These are phyloP conservation scores for Termitomyces sp. DNA, from an alignment of 768 basidiomycete species.

Conservation along the genomic window DNA sequence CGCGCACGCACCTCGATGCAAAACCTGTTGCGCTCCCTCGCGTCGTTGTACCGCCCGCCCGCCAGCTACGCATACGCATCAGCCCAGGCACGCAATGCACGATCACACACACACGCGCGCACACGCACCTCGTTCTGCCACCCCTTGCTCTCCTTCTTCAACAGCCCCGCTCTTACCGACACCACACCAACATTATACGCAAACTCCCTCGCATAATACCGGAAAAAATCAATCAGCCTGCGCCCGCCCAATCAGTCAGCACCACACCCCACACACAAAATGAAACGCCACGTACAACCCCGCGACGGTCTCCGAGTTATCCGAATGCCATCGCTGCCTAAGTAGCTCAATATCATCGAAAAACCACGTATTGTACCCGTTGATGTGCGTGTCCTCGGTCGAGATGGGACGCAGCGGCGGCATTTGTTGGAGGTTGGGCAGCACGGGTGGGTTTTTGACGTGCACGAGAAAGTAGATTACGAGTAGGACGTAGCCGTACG, in stretches of 20 bases:
- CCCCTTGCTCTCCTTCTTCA: constrained; percentile 90
- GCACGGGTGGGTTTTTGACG: constrained; percentile 94
- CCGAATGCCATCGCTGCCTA: constrained; percentile 89
- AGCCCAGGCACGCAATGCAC: constrained; percentile 7
- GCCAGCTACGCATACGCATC: constrained; percentile 33
- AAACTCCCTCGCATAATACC: constrained; percentile 93
- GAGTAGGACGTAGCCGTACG: constrained; percentile 96
- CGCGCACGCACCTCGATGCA: constrained; percentile 78
- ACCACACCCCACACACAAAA: neutral
- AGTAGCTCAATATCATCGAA: constrained; percentile 96
- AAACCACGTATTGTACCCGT: constrained; percentile 88
- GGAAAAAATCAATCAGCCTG: constrained; percentile 83
- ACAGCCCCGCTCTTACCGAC: constrained; percentile 81
- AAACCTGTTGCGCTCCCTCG: constrained; percentile 87
- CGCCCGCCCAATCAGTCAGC: too few species aligned
- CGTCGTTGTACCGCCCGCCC: constrained; percentile 53
- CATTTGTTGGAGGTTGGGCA: constrained; percentile 95
- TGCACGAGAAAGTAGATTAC: constrained; percentile 98
- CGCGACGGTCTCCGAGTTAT: constrained; percentile 88
- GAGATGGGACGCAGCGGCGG: constrained; percentile 86
- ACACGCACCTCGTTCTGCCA: constrained; percentile 89
- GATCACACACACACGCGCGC: neutral
- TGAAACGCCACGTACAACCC: constrained; percentile 63
- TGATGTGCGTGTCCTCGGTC: constrained; percentile 75
- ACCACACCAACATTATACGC: constrained; percentile 86